Conservation (phyloP, 345 rosid genomes). For the Aurinia saxatilis region DNA sequence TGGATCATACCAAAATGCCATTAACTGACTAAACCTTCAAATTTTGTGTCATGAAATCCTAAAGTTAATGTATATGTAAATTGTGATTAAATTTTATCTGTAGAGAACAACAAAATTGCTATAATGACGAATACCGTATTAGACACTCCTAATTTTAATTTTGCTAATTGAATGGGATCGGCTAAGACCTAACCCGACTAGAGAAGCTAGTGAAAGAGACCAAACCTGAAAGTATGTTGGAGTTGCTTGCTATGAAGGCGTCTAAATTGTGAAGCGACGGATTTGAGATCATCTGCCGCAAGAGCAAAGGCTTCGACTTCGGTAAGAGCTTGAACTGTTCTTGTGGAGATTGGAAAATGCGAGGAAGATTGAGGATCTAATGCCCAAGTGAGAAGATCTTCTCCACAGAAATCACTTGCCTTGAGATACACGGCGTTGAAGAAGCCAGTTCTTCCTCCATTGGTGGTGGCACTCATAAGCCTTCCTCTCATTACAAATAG, state of each 20-base stretch:
- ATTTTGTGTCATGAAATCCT: too few relatives aligned
- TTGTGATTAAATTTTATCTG: too few relatives aligned
- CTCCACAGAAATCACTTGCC: constrained; percentile 36
- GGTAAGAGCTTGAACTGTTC: constrained; percentile 28
- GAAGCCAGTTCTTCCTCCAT: constrained; percentile 32
- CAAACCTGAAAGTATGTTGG: constrained; percentile 24
- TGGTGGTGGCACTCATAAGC: constrained; percentile 24
- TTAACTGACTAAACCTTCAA: too few relatives aligned
- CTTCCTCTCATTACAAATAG: constrained; percentile 32
- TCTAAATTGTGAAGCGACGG: constrained; percentile 30
- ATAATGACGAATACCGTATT: too few relatives aligned
- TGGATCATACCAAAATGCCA: too few relatives aligned
- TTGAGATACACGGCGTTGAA: constrained; percentile 26
- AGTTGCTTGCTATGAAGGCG: constrained; percentile 32
- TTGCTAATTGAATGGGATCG: too few relatives aligned
- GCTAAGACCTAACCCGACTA: too few relatives aligned
- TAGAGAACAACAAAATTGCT: too few relatives aligned
- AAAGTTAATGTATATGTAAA: too few relatives aligned
- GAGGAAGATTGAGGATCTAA: constrained; percentile 45
- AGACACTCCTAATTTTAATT: too few relatives aligned
- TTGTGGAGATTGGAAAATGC: constrained; percentile 31
- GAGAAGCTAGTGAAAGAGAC: too few relatives aligned
- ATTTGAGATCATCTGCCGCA: constrained; percentile 29
- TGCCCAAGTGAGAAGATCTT: constrained; percentile 36
- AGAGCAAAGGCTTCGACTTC: constrained; percentile 39